These are phyloP conservation scores for Mucor sp. DNA, from an alignment of 371 early-diverging fungal genomes.

Conservation along the genomic window DNA sequence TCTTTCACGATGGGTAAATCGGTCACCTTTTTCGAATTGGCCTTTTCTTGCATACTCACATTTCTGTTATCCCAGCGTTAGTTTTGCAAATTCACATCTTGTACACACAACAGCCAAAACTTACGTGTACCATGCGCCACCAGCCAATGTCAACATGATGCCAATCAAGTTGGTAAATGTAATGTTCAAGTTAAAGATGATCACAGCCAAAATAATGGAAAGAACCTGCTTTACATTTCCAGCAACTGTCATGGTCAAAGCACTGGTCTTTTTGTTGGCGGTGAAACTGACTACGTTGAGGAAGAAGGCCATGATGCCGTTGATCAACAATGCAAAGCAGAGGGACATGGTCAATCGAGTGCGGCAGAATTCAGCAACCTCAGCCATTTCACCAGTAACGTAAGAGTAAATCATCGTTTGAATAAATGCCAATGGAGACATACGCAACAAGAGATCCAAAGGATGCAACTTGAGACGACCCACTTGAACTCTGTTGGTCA, in stretches of 20 bases:
- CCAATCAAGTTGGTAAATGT: conserved; percentile 69
- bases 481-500: conserved; percentile 80
- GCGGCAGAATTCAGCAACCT: conserved; percentile 50
- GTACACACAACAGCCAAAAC: background rate
- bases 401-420: conserved; percentile 74
- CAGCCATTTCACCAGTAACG: conserved; percentile 68
- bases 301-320: conserved; percentile 83
- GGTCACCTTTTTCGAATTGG: background rate
- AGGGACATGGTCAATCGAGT: conserved; percentile 30
- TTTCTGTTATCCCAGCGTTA: background rate
- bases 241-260: conserved; percentile 88
- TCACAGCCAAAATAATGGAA: conserved; percentile 75
- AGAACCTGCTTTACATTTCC: conserved; percentile 87
- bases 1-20: conserved; percentile 7
- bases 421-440: conserved; percentile 80
- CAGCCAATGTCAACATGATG: conserved; percentile 76
- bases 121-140: conserved; percentile 71
- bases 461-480: conserved; percentile 81
- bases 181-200: conserved; percentile 73
- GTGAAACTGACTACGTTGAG: conserved; percentile 82
- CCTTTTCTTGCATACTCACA: conserved; percentile 7
- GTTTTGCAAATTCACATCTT: background rate
- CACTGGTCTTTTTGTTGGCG: conserved; percentile 81
- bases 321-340: conserved; percentile 59
- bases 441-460: conserved; percentile 77